These are phyloP conservation scores for Corrigiola litoralis DNA, from an alignment of 179 eudicot genomes.

Conservation along the genomic window DNA sequence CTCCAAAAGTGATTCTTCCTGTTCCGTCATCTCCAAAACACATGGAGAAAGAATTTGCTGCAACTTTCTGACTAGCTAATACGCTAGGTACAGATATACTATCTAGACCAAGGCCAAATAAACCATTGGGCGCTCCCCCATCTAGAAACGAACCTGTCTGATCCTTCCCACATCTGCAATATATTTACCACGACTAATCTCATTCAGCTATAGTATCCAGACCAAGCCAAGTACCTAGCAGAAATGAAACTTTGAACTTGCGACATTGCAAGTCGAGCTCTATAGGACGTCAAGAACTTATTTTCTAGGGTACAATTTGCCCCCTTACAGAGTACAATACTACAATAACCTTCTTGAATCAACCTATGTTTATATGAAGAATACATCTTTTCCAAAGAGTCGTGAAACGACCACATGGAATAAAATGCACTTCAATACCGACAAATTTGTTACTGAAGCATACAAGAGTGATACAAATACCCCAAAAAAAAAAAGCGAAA, in stretches of 20 bases:
- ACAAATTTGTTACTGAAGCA: neutral
- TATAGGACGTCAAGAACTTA: neutral
- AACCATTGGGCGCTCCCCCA: slow-evolving; percentile 93
- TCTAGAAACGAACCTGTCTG: slow-evolving; percentile 86
- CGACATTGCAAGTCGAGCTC: neutral
- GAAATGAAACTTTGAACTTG: neutral
- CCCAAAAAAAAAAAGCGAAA: neutral
- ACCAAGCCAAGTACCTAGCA: neutral
- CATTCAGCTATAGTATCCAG: neutral
- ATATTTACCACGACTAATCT: neutral
- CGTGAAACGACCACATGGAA: neutral
- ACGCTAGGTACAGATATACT: slow-evolving; percentile 77
- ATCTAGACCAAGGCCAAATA: slow-evolving; percentile 88
- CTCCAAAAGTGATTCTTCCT: slow-evolving; percentile 93
- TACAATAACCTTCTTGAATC: too few relatives aligned
- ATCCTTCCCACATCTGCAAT: slow-evolving; percentile 77
- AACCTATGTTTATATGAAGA: neutral
- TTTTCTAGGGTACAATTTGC: neutral
- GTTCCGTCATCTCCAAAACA: slow-evolving; percentile 69
- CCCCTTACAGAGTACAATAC: too few relatives aligned
- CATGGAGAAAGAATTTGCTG: slow-evolving; percentile 93
- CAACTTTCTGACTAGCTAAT: slow-evolving; percentile 59
- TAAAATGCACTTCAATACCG: neutral
- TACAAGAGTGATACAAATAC: too few relatives aligned
- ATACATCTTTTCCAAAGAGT: neutral